Evolutionary conservation across 2,329 filamentous ascomycete genomes (phyloP), one percentile per base, ranked within the genome.

Genomic region (Aureobasidium sp.): DNA sequence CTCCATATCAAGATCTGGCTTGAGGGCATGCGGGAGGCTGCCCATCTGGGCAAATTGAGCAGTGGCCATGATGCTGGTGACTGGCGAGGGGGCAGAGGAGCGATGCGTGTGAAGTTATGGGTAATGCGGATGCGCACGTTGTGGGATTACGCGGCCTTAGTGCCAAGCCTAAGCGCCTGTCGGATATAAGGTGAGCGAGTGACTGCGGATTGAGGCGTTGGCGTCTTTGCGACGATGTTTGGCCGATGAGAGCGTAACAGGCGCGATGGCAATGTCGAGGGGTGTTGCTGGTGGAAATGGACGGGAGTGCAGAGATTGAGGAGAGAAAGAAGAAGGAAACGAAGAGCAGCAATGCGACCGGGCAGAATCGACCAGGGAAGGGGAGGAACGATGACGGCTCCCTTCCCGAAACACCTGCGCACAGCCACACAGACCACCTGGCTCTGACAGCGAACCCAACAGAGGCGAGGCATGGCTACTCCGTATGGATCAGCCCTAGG

Each of bases 1-100:
- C 68, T 74, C 72, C 73, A 75, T 74, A 66, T 75, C 72, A 67
- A 74, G 67, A 59, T 74, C 72, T 57, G 71, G 71, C 69, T 74
- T 74, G 61, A 73, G 64, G 61, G 61, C 61, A 61, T 63, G 53
- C 15, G 64, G 64, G 57, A 63, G 59, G 41, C 52, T 55, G 50
- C 63, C 63, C 65, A 65, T 66, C 34, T 63, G 63, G 48, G 64
- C 56, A 52, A 66, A 66, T 34, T 66, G 63, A 47, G 64, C 63
- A 55, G 65, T 65, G 60, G 60, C 60, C 60, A 62, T 62, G 60
- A 32, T 53, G 39, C 48, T 62, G 51, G 41, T 46, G 29, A 32
- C 41, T 39, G 50, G 39, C 46, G 46, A 43, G 41, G 46, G 36
- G 46, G 36, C 57, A 60, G 57, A 60, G 46, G 57, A 60, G 57